Evolutionary conservation across 1,284 basidiomycete species (phyloP).

Genomic region (Rhizopogon parksii): DNA sequence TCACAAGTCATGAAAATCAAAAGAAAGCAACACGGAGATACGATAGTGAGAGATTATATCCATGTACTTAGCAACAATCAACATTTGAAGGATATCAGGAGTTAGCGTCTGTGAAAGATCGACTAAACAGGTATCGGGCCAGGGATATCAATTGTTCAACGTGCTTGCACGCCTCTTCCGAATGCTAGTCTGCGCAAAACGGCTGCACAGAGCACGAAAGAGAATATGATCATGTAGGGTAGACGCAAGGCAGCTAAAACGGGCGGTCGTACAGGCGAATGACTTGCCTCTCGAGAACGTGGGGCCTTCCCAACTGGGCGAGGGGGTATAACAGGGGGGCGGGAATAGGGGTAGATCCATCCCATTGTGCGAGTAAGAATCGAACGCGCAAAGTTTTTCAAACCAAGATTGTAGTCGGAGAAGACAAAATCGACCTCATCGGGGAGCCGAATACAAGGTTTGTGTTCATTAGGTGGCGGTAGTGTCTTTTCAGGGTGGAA

Average conservation of each 20-base stretch:
- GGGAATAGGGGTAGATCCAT: constrained; percentile 23
- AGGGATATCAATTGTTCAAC: constrained; percentile 9
- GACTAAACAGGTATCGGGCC: not conserved
- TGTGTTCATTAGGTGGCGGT: not conserved
- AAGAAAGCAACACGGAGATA: not conserved
- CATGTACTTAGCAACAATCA: not conserved
- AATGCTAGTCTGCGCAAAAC: constrained; percentile 22
- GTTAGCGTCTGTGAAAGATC: not conserved
- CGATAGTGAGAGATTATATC: not conserved
- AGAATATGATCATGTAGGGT: constrained; percentile 24
- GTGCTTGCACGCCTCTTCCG: constrained; percentile 19
- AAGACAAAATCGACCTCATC: not conserved
- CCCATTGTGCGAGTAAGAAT: constrained; percentile 15
- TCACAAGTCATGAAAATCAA: not conserved
- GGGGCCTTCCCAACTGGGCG: not conserved
- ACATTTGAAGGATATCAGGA: not conserved
- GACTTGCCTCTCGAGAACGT: not conserved
- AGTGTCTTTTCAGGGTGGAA: not conserved
- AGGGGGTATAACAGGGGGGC: not conserved
- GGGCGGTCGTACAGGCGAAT: constrained; percentile 7
- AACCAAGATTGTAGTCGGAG: constrained; percentile 6
- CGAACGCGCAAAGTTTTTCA: constrained; percentile 12
- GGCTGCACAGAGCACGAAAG: constrained; percentile 22
- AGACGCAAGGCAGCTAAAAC: constrained; percentile 8
- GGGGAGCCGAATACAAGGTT: not conserved